Evolutionary conservation across 2,329 filamentous ascomycete species (phyloP).

Genomic region (Cadophora sp.): DNA sequence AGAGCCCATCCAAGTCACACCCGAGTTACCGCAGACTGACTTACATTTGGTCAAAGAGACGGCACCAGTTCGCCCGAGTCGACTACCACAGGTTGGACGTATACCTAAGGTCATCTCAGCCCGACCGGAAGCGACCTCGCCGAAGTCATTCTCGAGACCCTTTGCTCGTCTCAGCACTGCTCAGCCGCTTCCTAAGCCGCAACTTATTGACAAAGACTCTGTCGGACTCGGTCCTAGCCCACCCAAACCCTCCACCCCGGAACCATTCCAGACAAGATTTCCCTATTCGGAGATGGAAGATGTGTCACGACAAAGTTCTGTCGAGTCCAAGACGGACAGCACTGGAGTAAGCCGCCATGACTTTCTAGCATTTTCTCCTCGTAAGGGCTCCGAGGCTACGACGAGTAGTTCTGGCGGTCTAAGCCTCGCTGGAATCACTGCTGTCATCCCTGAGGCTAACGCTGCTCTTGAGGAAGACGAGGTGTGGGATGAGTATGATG

Average conservation of each 20-base stretch:
- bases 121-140: constrained; percentile 69
- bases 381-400: constrained; percentile 73
- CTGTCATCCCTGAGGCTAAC: constrained; percentile 66
- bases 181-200: constrained; percentile 42
- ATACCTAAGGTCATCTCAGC: constrained; percentile 83
- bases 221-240: constrained; percentile 57
- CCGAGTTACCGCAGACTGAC: constrained; percentile 37
- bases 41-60: constrained; percentile 35
- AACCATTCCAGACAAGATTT: constrained; percentile 22
- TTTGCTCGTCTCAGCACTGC: constrained; percentile 67
- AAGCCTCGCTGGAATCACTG: constrained; percentile 68
- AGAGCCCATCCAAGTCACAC: constrained; percentile 33
- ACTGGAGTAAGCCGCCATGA: constrained; percentile 52
- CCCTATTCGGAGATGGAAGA: constrained; percentile 21
- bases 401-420: constrained; percentile 65
- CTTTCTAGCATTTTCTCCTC: constrained; percentile 76
- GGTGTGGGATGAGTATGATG: constrained; percentile 94
- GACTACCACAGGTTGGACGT: constrained; percentile 81
- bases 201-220: constrained; percentile 48
- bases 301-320: constrained; percentile 33
- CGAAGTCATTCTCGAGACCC: constrained; percentile 85
- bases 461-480: constrained; percentile 85
- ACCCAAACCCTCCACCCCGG: constrained; percentile 37
- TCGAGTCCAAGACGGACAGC: constrained; percentile 34
- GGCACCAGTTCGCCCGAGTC: constrained; percentile 55